Percentiles rank a stretch among this genome's conserved stretches.
These are phyloP conservation scores for Daedaleopsis nitida DNA, from an alignment of 768 basidiomycete genomes.

Conservation along the genomic window DNA sequence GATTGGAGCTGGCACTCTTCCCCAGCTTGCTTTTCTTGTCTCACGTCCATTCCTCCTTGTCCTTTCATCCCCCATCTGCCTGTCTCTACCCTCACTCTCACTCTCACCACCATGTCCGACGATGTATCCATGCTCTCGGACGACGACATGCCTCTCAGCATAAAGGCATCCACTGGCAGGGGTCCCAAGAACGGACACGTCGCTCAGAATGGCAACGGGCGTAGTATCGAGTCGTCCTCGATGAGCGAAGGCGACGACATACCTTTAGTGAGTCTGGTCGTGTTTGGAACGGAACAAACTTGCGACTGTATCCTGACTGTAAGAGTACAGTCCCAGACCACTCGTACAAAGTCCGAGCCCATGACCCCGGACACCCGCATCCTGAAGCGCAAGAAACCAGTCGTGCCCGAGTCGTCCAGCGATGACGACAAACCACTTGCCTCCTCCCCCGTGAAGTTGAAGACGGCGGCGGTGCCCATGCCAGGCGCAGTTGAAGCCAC, in stretches of 20 bases:
- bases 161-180: constrained; percentile 38
- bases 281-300: background rate
- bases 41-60: constrained; percentile 29
- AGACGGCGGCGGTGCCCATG: constrained; percentile 42
- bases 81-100: constrained; percentile 19
- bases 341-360: constrained; percentile 47
- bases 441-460: constrained; percentile 65
- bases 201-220: constrained; percentile 47
- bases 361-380: constrained; percentile 31
- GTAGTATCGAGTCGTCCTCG: constrained; percentile 43
- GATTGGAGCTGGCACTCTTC: constrained; percentile 23
- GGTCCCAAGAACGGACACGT: constrained; percentile 40
- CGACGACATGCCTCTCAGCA: constrained; percentile 56
- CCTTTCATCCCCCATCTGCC: constrained; percentile 25
- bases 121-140: constrained; percentile 57
- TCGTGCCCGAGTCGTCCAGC: constrained; percentile 58
- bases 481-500: constrained; percentile 44
- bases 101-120: constrained; percentile 40
- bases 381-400: constrained; percentile 63
- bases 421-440: constrained; percentile 76
- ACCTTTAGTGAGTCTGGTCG: constrained; percentile 58
- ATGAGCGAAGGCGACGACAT: constrained; percentile 75
- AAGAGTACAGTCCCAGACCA: constrained; percentile 52
- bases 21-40: constrained; percentile 22
- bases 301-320: constrained; percentile 24